Evolutionary conservation across 441 rosid species (phyloP).

Genomic region (Monsonia emarginata): DNA sequence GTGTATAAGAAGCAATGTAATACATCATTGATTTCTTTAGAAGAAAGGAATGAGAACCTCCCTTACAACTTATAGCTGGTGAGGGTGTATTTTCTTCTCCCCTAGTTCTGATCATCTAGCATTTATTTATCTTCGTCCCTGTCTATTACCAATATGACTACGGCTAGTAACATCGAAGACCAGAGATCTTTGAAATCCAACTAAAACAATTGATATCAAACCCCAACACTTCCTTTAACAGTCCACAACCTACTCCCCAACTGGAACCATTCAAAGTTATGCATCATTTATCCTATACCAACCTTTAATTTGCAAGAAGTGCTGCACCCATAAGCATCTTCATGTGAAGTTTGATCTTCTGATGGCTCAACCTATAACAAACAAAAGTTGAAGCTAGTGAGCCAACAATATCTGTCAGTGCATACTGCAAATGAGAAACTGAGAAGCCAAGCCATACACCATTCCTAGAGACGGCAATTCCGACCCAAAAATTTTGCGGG

Average conservation of each 20-base stretch:
- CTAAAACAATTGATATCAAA: neutral
- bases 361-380: slow-evolving; percentile 38
- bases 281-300: slow-evolving; percentile 18
- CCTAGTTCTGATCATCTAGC: neutral
- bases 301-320: slow-evolving; percentile 67
- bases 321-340: slow-evolving; percentile 37
- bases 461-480: too few relatives aligned
- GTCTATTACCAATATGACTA: neutral
- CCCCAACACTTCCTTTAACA: neutral
- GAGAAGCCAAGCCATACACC: slow-evolving; percentile 15
- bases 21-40: neutral
- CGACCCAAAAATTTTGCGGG: too few relatives aligned
- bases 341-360: slow-evolving; percentile 28
- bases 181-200: neutral
- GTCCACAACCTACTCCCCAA: neutral
- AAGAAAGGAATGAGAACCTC: too few relatives aligned
- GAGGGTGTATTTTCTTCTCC: neutral
- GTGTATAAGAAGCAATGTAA: neutral
- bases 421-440: slow-evolving; percentile 11
- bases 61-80: neutral
- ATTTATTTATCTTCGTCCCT: neutral
- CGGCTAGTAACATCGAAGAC: neutral
- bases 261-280: neutral
- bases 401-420: slow-evolving; percentile 14
- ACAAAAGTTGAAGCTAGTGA: slow-evolving; percentile 20